Conservation (phyloP, 495 filamentous ascomycete genomes). For the Clavariopsis aquatica region DNA sequence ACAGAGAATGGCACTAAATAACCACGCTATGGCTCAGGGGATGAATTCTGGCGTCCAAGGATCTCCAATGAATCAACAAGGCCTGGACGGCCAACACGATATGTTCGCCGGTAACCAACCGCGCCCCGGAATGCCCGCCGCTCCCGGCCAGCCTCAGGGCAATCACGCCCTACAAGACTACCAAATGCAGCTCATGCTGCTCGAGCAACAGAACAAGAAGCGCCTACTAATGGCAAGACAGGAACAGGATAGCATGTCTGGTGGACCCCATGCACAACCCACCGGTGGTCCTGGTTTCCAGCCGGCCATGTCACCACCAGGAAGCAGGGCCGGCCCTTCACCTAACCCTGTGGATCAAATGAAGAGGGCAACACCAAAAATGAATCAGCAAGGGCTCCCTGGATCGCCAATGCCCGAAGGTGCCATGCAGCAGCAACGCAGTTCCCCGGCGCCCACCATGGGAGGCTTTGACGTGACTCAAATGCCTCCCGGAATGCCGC, state of each 20-base stretch:
- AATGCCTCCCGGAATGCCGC: constrained; percentile 57
- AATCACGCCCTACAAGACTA: constrained; percentile 74
- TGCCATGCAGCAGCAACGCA: constrained; percentile 67
- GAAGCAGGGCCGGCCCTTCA: constrained; percentile 65
- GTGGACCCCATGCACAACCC: constrained; percentile 60
- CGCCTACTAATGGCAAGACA: constrained; percentile 93
- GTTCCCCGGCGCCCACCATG: constrained; percentile 75
- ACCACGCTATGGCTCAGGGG: constrained; percentile 56
- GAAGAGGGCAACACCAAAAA: constrained; percentile 88
- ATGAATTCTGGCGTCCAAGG: constrained; percentile 73
- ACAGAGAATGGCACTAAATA: constrained; percentile 63
- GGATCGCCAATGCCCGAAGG: constrained; percentile 82
- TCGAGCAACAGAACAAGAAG: constrained; percentile 99
- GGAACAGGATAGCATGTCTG: constrained; percentile 70
- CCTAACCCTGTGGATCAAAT: constrained; percentile 72
- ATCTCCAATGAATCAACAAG: constrained; percentile 72
- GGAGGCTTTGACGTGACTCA: constrained; percentile 66
- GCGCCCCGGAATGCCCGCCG: constrained; percentile 45
- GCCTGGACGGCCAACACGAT: constrained; percentile 26
- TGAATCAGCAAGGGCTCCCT: constrained; percentile 70
- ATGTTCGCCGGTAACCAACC: constrained; percentile 60
- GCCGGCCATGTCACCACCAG: constrained; percentile 78
- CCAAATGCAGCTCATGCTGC: constrained; percentile 97
- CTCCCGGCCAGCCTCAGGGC: constrained; percentile 38
- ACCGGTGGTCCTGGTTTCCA: constrained; percentile 60